Evolutionary conservation across 345 rosid species (phyloP), one percentile per base, ranked within the genome.

Genomic region (Microthlaspi erraticum): DNA sequence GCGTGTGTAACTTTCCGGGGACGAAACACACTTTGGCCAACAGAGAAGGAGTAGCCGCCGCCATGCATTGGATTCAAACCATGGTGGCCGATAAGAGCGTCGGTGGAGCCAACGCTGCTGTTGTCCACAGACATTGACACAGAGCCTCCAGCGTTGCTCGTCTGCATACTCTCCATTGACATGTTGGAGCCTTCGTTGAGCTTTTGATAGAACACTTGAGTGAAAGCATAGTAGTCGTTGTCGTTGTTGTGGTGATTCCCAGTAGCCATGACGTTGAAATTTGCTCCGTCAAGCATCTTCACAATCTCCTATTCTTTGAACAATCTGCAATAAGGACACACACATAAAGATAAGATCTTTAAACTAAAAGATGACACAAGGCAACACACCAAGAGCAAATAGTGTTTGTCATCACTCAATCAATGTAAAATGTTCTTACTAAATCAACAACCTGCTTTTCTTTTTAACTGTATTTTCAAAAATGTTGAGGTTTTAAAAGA

Each of bases 41-140:
- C 83, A 0, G 88, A 80, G 52, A 72, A 78, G 6, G 80, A 60
- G 74, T 75, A 71, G 58, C 59, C 67, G 8, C 53, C 65, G 11
- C 78, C 26, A 4, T 2, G 77, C 45, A 74, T 26, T 6, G 85
- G 81, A 70, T 80, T 83, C 41, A 83, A 58, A 52, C 87, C 85
- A 8, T 85, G 85, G 60, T 85, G 89, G 69, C 77, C 74, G n/a
- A 85, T 75, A 13, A 75, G 82, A 58, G 87, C 84, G 70, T 85
- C 86, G 29, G 69, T 85, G 69, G 89, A 85, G 8, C 85, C 87
- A 3, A 85, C 89, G 16, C 89, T 85, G 53, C 89, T 85, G 60
- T 83, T 85, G 41, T 77, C 89, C 68, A 83, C 81, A 10, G 89
- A 85, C 89, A 83, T 85, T 0, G 88, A 81, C 16, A 85, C 83